Evolutionary conservation across 495 filamentous ascomycete genomes (phyloP), one percentile per base, ranked within the genome.

Genomic region (Podospora anserina): DNA sequence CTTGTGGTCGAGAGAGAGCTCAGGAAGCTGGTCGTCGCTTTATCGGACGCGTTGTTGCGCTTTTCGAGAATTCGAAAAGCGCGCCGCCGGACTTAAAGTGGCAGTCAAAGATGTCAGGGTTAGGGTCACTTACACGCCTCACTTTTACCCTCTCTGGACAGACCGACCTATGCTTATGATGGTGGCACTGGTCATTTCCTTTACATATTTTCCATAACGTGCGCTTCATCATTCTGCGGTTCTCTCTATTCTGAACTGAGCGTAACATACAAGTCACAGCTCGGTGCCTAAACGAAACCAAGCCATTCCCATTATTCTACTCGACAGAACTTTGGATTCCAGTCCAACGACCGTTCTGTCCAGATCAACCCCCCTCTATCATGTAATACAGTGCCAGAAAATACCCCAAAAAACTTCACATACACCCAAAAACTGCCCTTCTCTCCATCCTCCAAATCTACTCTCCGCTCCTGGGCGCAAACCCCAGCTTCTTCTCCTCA

Each of bases 401-500:
- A 49, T 11, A 49, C 15, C 7, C 39, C 39, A 0, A 6, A 3
- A 49, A 49, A 49, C 23, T 32, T 32, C 30, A 7, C 7, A 5
- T 32, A 7, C 30, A 49, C 9, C 7, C 13, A 49, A 13, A 16
- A 11, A 9, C 15, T 3, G 39, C 2, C 13, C 0, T 11, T 49
- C 13, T 2, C 2, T 49, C 15, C 34, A 39, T 39, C 5, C 34
- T 39, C 34, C 34, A 39, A 39, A 39, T 20, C n/a, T 63, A 63
- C 30, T 13, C 13, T n/a, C 61, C 61, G 32, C 61, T 63, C 32
- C 61, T 86, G 39, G 77, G 74, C n/a, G 89, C 90, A 77, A 91
- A 88, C 9, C 89, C 90, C 59, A 92, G 75, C 63, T 81, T 75
- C 79, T 77, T 6, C 76, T 81, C 34, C 79, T 79, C 39, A 0